phyloP scores from a whole-genome alignment of 768 basidiomycete genomes.

The Suillus tomentosus region DNA sequence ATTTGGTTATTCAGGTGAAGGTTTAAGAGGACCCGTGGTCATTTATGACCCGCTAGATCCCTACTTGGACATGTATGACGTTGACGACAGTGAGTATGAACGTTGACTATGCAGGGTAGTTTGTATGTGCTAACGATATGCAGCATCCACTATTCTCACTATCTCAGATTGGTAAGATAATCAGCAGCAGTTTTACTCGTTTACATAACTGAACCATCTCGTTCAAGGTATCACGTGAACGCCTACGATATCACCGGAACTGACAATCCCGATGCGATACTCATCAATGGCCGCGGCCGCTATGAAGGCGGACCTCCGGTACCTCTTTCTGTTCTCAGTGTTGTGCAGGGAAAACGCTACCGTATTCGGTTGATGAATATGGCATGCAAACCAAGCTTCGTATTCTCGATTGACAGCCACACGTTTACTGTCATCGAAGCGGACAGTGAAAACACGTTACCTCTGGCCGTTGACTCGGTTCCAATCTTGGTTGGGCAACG shows the following conservation, averaged over 20 bases:
- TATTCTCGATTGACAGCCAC: conserved; percentile 26
- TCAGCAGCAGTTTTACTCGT: background rate
- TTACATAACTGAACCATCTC: conserved; percentile 5
- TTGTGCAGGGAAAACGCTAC: conserved; percentile 37
- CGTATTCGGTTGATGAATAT: conserved; percentile 39
- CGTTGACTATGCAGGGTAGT: background rate
- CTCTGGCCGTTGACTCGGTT: conserved; percentile 38
- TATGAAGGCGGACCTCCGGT: conserved; percentile 24
- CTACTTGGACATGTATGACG: conserved; percentile 28
- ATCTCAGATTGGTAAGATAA: conserved; percentile 27
- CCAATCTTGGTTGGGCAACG: conserved; percentile 43
- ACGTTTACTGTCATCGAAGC: conserved; percentile 39
- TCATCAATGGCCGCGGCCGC: conserved; percentile 46
- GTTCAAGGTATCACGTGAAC: conserved; percentile 15
- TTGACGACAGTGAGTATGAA: conserved; percentile 31
- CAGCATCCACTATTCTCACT: conserved; percentile 36
- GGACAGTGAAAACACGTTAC: conserved; percentile 41
- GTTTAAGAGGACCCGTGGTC: conserved; percentile 32
- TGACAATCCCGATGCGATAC: conserved; percentile 31
- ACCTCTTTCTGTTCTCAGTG: conserved; percentile 35
- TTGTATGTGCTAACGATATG: background rate
- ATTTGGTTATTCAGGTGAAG: conserved; percentile 8
- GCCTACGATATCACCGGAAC: conserved; percentile 1
- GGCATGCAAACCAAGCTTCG: conserved; percentile 34
- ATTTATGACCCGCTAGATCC: conserved; percentile 41